These are phyloP conservation scores for Geotrichum siamense DNA, from an alignment of 1,139 yeast species.

Conservation along the genomic window DNA sequence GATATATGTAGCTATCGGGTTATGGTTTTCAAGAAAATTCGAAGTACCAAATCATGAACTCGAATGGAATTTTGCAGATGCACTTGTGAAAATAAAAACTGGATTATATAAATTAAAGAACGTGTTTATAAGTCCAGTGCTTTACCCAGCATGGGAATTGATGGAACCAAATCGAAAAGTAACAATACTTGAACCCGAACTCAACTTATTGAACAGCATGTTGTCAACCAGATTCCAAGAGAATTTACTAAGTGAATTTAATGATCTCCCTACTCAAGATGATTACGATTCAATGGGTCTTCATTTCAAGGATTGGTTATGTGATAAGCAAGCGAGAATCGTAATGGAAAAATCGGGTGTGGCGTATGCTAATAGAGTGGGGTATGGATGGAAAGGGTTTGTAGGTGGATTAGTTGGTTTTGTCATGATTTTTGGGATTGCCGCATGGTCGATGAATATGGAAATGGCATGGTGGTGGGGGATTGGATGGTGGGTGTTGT, in stretches of 20 bases:
- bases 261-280: background rate
- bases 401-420: background rate
- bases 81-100: conserved; percentile 6
- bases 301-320: conserved; percentile 10
- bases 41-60: conserved; percentile 1
- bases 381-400: background rate
- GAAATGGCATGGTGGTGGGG: background rate
- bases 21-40: conserved; percentile 15
- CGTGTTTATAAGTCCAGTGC: conserved; percentile 8
- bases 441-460: background rate
- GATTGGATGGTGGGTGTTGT: background rate
- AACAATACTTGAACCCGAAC: conserved; percentile 2
- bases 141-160: conserved; percentile 4
- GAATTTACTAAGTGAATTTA: conserved; percentile 5
- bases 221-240: background rate
- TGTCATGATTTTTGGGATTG: background rate
- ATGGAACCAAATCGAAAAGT: conserved; percentile 7
- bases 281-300: conserved; percentile 14
- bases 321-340: conserved; percentile 9
- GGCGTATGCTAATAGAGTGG: background rate
- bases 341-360: background rate
- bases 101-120: background rate
- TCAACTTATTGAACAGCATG: conserved; percentile 2
- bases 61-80: conserved; percentile 8
- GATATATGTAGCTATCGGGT: conserved; percentile 14